These are phyloP conservation scores for Penicillium roqueforti DNA, from an alignment of 495 filamentous ascomycete genomes.

Conservation along the genomic window DNA sequence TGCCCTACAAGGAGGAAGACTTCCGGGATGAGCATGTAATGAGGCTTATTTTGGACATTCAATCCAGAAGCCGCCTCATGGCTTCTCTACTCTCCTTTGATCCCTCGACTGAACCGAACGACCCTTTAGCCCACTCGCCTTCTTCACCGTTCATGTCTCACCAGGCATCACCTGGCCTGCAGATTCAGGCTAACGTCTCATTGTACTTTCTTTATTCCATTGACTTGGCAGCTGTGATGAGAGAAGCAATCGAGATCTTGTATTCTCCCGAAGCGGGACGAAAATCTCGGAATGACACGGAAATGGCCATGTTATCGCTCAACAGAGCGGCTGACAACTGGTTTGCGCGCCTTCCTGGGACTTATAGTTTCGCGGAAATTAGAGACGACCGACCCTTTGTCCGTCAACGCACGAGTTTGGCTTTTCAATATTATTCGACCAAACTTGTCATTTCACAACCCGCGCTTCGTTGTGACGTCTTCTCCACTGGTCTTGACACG, in stretches of 20 bases:
- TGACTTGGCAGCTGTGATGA: slow-evolving; percentile 43
- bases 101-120: not conserved
- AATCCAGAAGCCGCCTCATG: not conserved
- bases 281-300: slow-evolving; percentile 49
- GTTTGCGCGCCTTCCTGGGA: slow-evolving; percentile 42
- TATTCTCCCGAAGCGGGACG: slow-evolving; percentile 51
- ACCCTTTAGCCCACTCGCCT: not conserved
- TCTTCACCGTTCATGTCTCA: not conserved
- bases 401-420: slow-evolving; percentile 30
- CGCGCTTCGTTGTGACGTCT: slow-evolving; percentile 45
- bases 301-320: slow-evolving; percentile 43
- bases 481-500: slow-evolving; percentile 29
- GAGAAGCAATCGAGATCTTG: slow-evolving; percentile 44
- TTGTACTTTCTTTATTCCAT: slow-evolving; percentile 43
- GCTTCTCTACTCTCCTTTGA: not conserved
- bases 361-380: slow-evolving; percentile 37
- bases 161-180: not conserved
- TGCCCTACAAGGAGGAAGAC: slow-evolving; percentile 49
- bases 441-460: slow-evolving; percentile 55
- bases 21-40: slow-evolving; percentile 13
- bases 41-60: not conserved
- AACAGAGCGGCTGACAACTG: slow-evolving; percentile 47
- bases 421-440: slow-evolving; percentile 52
- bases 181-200: slow-evolving; percentile 27
- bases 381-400: slow-evolving; percentile 17